Evolutionary conservation across 257 asterid genomes (phyloP).

Genomic region (Anisodus acutangulus): DNA sequence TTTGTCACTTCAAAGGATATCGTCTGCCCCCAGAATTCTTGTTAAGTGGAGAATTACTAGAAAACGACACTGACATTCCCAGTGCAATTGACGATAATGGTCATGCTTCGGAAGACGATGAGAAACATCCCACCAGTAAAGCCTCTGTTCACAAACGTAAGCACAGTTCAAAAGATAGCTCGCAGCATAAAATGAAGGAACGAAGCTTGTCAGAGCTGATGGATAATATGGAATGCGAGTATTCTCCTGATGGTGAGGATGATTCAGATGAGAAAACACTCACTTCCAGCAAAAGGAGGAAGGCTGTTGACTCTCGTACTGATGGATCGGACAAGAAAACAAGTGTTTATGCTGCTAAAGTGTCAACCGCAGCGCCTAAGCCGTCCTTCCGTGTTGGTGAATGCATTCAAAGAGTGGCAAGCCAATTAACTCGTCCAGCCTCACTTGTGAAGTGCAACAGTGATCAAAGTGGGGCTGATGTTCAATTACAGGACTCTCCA

Average conservation of each 20-base stretch:
- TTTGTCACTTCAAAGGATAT: conserved; percentile 67
- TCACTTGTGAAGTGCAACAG: conserved; percentile 49
- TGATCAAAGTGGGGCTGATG: conserved; percentile 46
- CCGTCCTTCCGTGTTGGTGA: conserved; percentile 93
- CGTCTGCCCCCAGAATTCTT: conserved; percentile 53
- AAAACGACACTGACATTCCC: conserved; percentile 43
- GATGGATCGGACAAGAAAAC: conserved; percentile 60
- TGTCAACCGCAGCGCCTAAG: conserved; percentile 55
- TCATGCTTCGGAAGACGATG: conserved; percentile 31
- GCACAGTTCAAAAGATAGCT: conserved; percentile 49
- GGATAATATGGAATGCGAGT: conserved; percentile 44
- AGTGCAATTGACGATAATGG: conserved; percentile 32
- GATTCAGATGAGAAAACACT: conserved; percentile 44
- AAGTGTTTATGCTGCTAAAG: conserved; percentile 60
- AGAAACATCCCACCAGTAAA: conserved; percentile 25
- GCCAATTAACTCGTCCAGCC: conserved; percentile 76
- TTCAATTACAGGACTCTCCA: conserved; percentile 46
- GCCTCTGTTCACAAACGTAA: conserved; percentile 48
- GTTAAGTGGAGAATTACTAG: conserved; percentile 55
- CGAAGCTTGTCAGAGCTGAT: conserved; percentile 66
- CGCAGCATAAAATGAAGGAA: conserved; percentile 62
- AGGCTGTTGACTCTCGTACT: conserved; percentile 51
- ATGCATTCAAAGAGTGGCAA: conserved; percentile 89
- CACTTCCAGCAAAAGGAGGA: conserved; percentile 60
- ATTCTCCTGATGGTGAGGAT: conserved; percentile 59